These are phyloP conservation scores for Daedalea quercina DNA, from an alignment of 768 basidiomycete species.

Conservation along the genomic window DNA sequence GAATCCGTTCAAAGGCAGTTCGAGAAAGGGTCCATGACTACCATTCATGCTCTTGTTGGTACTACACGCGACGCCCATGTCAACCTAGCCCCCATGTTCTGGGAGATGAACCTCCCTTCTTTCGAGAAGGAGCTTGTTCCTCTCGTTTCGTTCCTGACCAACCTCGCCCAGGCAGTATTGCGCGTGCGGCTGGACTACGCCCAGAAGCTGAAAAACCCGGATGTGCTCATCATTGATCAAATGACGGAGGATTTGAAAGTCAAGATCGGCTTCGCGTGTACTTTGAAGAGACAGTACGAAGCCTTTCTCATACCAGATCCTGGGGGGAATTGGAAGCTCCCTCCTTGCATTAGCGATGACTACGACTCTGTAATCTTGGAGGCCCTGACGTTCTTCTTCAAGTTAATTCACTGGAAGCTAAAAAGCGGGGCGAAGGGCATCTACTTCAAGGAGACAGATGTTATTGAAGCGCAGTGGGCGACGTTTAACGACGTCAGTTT, in stretches of 20 bases:
- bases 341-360: slow-evolving; percentile 81
- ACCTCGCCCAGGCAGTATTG: slow-evolving; percentile 86
- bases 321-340: slow-evolving; percentile 82
- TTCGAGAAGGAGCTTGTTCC: slow-evolving; percentile 87
- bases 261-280: slow-evolving; percentile 85
- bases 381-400: slow-evolving; percentile 86
- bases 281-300: slow-evolving; percentile 92
- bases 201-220: slow-evolving; percentile 81
- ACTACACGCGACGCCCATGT: slow-evolving; percentile 85
- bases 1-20: slow-evolving; percentile 94
- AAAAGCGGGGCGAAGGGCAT: slow-evolving; percentile 89
- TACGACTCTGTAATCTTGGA: slow-evolving; percentile 89
- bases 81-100: slow-evolving; percentile 66
- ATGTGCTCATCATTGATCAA: slow-evolving; percentile 87
- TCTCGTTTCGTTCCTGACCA: slow-evolving; percentile 93
- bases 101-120: slow-evolving; percentile 84
- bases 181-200: slow-evolving; percentile 87
- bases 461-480: slow-evolving; percentile 95
- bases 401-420: slow-evolving; percentile 90
- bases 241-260: slow-evolving; percentile 90
- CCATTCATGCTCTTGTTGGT: slow-evolving; percentile 81
- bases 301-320: slow-evolving; percentile 86
- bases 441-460: slow-evolving; percentile 96
- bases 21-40: slow-evolving; percentile 82
- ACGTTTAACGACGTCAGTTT: slow-evolving; percentile 91